Conservation (phyloP, 495 filamentous ascomycete species). For the Lophium mytilinum region DNA sequence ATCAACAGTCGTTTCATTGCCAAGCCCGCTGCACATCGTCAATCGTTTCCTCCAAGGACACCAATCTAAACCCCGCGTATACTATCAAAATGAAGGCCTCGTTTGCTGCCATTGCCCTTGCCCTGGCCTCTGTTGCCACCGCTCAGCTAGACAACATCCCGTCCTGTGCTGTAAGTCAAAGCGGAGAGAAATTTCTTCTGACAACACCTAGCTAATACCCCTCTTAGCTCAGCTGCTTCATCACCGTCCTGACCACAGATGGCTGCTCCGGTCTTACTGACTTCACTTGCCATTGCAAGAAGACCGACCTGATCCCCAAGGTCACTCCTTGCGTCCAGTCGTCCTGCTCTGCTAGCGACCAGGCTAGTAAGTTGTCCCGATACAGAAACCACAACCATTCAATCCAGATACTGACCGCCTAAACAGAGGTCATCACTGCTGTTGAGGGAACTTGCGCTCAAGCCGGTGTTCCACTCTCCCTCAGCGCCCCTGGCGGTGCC, state of each 20-base stretch:
- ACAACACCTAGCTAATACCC: not conserved
- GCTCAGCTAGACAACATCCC: constrained; percentile 40
- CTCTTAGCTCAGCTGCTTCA: constrained; percentile 39
- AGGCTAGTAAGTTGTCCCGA: constrained; percentile 28
- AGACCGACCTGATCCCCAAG: constrained; percentile 33
- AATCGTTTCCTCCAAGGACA: constrained; percentile 6
- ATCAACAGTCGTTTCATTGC: constrained; percentile 12
- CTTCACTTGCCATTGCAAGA: constrained; percentile 47
- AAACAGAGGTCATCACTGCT: constrained; percentile 9
- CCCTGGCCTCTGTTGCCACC: constrained; percentile 34
- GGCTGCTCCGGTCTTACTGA: constrained; percentile 40
- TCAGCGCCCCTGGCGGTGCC: not conserved
- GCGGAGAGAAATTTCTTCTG: not conserved
- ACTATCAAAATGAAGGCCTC: constrained; percentile 39
- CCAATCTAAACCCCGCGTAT: not conserved
- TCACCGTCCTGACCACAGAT: constrained; percentile 35
- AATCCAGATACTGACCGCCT: not conserved
- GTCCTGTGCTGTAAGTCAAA: constrained; percentile 38
- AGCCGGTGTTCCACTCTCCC: constrained; percentile 5
- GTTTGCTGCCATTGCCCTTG: constrained; percentile 30
- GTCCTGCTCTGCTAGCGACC: constrained; percentile 35
- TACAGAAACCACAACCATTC: not conserved
- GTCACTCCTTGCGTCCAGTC: constrained; percentile 42
- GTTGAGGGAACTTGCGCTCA: constrained; percentile 13
- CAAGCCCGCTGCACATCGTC: not conserved